phyloP scores from a whole-genome alignment of 192 early-diverging fungal species.

The Podila epicladia region DNA sequence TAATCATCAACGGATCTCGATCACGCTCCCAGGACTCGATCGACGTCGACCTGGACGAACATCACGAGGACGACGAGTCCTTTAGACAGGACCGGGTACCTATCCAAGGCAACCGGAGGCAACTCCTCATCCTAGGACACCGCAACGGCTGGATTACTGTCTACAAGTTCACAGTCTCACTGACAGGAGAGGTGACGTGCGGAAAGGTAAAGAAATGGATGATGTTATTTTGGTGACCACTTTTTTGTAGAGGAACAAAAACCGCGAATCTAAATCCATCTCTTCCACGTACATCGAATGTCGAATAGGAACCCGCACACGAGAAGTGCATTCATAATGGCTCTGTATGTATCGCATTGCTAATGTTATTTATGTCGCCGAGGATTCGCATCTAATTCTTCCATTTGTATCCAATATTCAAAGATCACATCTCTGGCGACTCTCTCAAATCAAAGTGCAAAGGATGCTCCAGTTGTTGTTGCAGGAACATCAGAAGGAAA shows the following conservation, averaged over 20 bases:
- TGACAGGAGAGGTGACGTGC: slow-evolving; percentile 33
- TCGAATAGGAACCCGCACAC: slow-evolving; percentile 1
- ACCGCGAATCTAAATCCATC: neutral
- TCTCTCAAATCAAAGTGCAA: slow-evolving; percentile 27
- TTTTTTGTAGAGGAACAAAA: neutral
- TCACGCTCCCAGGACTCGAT: slow-evolving; percentile 10
- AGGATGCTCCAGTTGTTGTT: slow-evolving; percentile 25
- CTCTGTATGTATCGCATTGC: neutral
- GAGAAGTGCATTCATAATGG: slow-evolving; percentile 11
- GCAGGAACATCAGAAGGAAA: slow-evolving; percentile 46
- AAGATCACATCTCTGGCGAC: slow-evolving; percentile 45
- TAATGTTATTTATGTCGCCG: neutral
- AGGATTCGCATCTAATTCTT: too few relatives aligned
- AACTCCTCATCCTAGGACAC: slow-evolving; percentile 43
- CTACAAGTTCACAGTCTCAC: slow-evolving; percentile 45
- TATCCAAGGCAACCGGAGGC: slow-evolving; percentile 38
- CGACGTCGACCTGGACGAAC: slow-evolving; percentile 14
- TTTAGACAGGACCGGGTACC: slow-evolving; percentile 2
- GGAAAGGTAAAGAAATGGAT: slow-evolving; percentile 17
- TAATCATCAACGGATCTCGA: slow-evolving; percentile 46
- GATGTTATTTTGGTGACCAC: neutral
- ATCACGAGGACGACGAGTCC: slow-evolving; percentile 8
- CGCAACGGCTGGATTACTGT: slow-evolving; percentile 40
- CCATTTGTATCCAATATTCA: neutral
- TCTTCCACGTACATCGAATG: neutral